phyloP scores from a whole-genome alignment of 345 rosid genomes.

The Hibiscus mutabilis region DNA sequence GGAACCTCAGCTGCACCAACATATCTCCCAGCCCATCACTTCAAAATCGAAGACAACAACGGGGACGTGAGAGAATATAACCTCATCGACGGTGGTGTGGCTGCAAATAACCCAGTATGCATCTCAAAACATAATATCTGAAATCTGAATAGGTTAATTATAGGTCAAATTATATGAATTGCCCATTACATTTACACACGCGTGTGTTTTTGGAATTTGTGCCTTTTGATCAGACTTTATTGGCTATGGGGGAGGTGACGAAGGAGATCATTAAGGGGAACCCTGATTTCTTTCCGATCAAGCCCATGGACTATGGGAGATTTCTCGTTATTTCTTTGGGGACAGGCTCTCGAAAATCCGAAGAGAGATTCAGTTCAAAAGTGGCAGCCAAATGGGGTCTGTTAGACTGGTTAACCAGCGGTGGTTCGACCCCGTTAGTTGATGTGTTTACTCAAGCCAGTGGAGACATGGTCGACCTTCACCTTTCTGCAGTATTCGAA shows the following conservation, averaged over 20 bases:
- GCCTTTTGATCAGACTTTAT: constrained; percentile 14
- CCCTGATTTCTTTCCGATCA: constrained; percentile 27
- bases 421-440: constrained; percentile 41
- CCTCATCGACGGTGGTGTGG: constrained; percentile 75
- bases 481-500: constrained; percentile 41
- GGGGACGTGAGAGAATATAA: constrained; percentile 39
- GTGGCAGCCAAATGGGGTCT: constrained; percentile 54
- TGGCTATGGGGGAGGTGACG: constrained; percentile 37
- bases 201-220: background rate
- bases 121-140: background rate
- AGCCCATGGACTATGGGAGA: constrained; percentile 39
- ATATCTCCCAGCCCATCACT: constrained; percentile 31
- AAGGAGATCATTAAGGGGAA: too few relatives aligned
- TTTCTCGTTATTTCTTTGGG: constrained; percentile 57
- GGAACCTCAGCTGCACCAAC: constrained; percentile 53
- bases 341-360: constrained; percentile 34
- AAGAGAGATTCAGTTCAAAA: constrained; percentile 34
- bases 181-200: too few relatives aligned
- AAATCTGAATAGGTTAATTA: background rate
- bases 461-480: constrained; percentile 56
- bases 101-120: constrained; percentile 69
- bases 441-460: constrained; percentile 63
- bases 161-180: too few relatives aligned
- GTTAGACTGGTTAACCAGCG: constrained; percentile 51
- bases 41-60: constrained; percentile 23